phyloP scores from a whole-genome alignment of 768 basidiomycete genomes.

The Tylopilus plumbeoviolaceoides region DNA sequence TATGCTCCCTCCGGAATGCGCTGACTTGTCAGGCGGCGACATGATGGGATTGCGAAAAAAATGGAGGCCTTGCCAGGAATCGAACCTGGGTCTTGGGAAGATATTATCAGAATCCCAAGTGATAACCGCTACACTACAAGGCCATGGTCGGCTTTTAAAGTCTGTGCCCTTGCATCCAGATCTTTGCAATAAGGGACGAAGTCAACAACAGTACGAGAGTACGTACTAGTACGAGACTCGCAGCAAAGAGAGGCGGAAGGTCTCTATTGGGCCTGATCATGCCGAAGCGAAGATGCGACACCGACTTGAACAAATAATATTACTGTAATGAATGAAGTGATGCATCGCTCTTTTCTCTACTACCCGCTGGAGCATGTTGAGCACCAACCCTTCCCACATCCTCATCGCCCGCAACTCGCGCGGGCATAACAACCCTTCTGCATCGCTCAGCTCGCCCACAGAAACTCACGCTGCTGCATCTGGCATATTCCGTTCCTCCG shows the following conservation, averaged over 20 bases:
- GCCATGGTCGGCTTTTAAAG: background rate
- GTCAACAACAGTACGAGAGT: no score
- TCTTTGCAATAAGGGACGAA: no score
- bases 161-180: background rate
- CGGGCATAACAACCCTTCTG: constrained; percentile 70
- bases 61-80: constrained; percentile 27
- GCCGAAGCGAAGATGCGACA: no score
- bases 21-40: no score
- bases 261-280: no score
- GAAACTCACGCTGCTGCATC: constrained; percentile 87
- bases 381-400: constrained; percentile 73
- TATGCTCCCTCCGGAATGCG: no score
- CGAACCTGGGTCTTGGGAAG: constrained; percentile 33
- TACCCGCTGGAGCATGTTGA: constrained; percentile 9
- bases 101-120: constrained; percentile 35
- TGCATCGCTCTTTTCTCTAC: background rate
- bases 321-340: no score
- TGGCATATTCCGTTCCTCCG: constrained; percentile 78
- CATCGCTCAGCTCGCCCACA: constrained; percentile 77
- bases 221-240: no score
- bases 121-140: constrained; percentile 40
- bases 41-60: background rate
- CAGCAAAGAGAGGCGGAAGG: no score
- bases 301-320: no score
- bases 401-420: constrained; percentile 85